Conservation (phyloP, 768 basidiomycete species). For the Amanita subjunquillea region DNA sequence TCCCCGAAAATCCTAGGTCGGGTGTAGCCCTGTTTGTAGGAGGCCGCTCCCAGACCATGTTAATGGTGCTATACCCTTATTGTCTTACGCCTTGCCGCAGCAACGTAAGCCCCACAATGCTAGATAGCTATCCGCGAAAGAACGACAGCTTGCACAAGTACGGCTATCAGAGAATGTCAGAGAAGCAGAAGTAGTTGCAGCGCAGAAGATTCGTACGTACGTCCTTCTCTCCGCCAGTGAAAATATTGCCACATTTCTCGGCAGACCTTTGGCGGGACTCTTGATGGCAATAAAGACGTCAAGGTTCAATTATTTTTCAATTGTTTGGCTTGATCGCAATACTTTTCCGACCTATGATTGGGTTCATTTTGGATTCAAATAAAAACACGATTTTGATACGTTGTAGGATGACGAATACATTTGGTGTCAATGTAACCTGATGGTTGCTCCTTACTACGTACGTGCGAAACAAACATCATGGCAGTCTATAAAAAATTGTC, state of each 20-base stretch:
- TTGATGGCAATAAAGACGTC: conserved; percentile 44
- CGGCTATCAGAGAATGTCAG: conserved; percentile 61
- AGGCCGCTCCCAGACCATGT: conserved; percentile 54
- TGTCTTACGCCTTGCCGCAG: neutral
- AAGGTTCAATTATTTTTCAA: conserved; percentile 45
- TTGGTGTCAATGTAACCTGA: conserved; percentile 47
- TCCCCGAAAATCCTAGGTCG: neutral
- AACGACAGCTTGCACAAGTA: conserved; percentile 20
- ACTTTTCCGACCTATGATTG: no score
- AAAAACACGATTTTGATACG: conserved; percentile 16
- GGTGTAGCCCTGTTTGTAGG: conserved; percentile 17
- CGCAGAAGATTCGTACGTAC: no score
- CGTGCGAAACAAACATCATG: no score
- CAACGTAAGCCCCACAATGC: conserved; percentile 32
- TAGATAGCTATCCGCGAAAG: conserved; percentile 38
- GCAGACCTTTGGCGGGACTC: conserved; percentile 13
- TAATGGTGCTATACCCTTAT: conserved; percentile 10
- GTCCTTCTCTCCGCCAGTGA: neutral
- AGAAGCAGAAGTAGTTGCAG: conserved; percentile 36
- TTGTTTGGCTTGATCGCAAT: conserved; percentile 33
- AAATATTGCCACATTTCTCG: neutral
- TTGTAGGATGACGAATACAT: conserved; percentile 41
- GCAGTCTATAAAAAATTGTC: no score
- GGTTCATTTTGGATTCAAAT: no score
- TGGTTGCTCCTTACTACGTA: conserved; percentile 26